Evolutionary conservation across 352 stramenopile genomes (phyloP).

Genomic region (Phytophthora crassamura): DNA sequence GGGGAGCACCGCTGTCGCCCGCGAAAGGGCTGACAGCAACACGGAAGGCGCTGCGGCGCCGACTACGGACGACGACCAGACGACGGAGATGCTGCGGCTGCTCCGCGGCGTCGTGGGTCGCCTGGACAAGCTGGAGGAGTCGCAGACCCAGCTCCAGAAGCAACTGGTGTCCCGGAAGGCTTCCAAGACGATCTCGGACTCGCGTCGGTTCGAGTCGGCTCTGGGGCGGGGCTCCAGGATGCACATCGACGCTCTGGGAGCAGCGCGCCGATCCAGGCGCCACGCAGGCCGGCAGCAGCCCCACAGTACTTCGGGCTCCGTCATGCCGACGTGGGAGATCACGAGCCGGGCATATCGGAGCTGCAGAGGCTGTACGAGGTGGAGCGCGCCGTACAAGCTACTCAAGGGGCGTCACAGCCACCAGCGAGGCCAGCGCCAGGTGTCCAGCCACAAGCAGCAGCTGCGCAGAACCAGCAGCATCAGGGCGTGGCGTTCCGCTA

Average conservation of each 20-base stretch:
- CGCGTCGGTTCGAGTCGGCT: not conserved
- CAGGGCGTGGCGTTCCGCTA: too few species aligned
- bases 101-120: too few species aligned
- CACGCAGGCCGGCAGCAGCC: not conserved
- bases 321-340: not conserved
- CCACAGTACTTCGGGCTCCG: too few species aligned
- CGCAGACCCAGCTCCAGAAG: not conserved
- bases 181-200: not conserved
- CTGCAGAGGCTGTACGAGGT: too few species aligned
- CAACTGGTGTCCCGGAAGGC: not conserved
- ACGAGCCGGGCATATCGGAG: too few species aligned
- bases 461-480: not conserved
- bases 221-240: not conserved
- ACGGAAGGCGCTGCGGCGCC: too few species aligned
- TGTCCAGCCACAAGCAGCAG: not conserved
- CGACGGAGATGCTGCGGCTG: too few species aligned
- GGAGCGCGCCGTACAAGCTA: not conserved
- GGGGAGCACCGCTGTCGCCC: too few species aligned
- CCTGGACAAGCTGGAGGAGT: not conserved
- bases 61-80: too few species aligned
- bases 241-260: not conserved
- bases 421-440: not conserved
- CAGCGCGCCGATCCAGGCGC: not conserved
- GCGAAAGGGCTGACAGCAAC: not conserved
- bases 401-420: not conserved